phyloP scores from a whole-genome alignment of 2,329 filamentous ascomycete genomes.

The Escovopsis sp. region DNA sequence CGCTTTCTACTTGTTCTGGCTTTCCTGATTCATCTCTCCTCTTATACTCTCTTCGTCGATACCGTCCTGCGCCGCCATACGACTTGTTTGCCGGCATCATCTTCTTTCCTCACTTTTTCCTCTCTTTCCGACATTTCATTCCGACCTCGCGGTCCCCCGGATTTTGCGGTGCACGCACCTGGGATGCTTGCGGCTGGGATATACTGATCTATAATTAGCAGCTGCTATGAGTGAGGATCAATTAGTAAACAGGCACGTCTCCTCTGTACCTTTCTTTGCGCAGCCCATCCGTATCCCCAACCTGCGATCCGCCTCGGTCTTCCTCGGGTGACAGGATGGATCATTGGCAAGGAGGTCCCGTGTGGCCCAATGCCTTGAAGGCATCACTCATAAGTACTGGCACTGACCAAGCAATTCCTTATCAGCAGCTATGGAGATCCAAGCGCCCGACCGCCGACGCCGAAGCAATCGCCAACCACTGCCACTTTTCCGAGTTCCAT shows the following conservation, averaged over 20 bases:
- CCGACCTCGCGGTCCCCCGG: constrained; percentile 2
- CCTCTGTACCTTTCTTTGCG: background rate
- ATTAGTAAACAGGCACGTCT: constrained; percentile 35
- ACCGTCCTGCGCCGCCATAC: background rate
- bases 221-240: constrained; percentile 50
- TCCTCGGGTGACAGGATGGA: too few species aligned
- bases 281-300: too few species aligned
- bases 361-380: constrained; percentile 10
- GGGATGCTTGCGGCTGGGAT: constrained; percentile 8
- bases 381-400: too few species aligned
- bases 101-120: background rate
- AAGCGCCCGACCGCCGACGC: constrained; percentile 44
- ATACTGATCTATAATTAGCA: constrained; percentile 10
- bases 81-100: background rate
- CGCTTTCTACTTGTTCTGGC: too few species aligned
- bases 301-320: too few species aligned
- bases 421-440: constrained; percentile 43
- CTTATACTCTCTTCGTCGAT: background rate
- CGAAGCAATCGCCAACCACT: constrained; percentile 40
- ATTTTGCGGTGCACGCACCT: constrained; percentile 5
- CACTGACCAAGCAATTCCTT: constrained; percentile 8
- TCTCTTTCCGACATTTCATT: background rate
- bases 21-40: background rate
- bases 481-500: constrained; percentile 36
- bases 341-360: too few species aligned